Conservation (phyloP, 106 monocot species). For the Platanthera guangdongensis region DNA sequence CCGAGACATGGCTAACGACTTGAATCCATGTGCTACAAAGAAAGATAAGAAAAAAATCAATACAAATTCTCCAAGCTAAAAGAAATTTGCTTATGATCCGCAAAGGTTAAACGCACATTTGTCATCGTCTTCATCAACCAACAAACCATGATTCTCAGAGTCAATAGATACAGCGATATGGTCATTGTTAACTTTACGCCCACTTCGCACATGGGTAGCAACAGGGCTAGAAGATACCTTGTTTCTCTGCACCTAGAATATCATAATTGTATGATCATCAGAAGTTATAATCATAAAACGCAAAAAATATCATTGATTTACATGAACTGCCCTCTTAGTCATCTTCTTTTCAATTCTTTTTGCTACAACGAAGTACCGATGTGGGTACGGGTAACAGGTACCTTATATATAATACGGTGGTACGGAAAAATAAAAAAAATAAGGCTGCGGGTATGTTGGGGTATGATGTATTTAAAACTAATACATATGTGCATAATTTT, state of each 20-base stretch:
- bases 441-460: too few species aligned
- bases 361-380: too few species aligned
- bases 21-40: conserved; percentile 91
- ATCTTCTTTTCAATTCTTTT: not conserved
- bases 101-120: conserved; percentile 37
- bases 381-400: too few species aligned
- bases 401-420: too few species aligned
- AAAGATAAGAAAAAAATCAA: conserved; percentile 8
- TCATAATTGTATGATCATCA: not conserved
- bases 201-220: conserved; percentile 45
- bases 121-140: conserved; percentile 92
- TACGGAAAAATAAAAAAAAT: not conserved
- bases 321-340: too few species aligned
- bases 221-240: conserved; percentile 30
- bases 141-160: conserved; percentile 28
- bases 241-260: conserved; percentile 46
- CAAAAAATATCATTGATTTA: not conserved
- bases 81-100: not conserved
- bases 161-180: conserved; percentile 82
- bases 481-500: too few species aligned
- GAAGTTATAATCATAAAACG: not conserved
- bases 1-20: conserved; percentile 78
- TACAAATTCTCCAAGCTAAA: not conserved
- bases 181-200: conserved; percentile 79
- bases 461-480: too few species aligned